Base-by-base conservation (phyloP, 108 stramenopile genomes). In the Nannochloropsis gaditana region DNA sequence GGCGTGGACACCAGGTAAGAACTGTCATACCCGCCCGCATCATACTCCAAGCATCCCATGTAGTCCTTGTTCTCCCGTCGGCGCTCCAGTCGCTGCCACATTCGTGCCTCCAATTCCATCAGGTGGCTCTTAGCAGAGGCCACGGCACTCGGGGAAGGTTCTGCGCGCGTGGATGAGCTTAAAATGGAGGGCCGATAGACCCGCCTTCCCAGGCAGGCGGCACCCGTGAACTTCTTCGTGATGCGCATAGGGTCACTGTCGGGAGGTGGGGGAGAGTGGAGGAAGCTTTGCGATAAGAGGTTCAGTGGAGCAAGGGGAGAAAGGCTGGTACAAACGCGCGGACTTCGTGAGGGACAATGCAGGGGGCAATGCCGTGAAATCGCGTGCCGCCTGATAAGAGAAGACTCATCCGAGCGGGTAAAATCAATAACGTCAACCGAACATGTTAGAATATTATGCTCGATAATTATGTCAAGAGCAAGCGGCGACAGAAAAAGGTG, bases 191-290 rank as follows among this genome's bases (percentile, higher is more conserved):
- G 83, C 43, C 89, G 82, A 89, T 91, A 93, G 4, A 92, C 84
- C 43, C 93, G 89, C 91, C 95, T 93, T 17, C 96, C 96, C 11
- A 98, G 91, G 86, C 95, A 96, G 43, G 94, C 91, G 42, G 95
- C 94, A 9, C 97, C 97, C 10, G 95, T 94, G 86, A 93, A 97
- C 89, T 98, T 98, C 90, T 98, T 98, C 41, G 97, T 97, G 87
- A 98, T 97, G 4, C 97, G 91, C 96, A 97, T 97, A 6, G 97
- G 97, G 89, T 97, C 95, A 86, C 59, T 73, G 59, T 73, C 31
- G 59, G 15, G 59, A 6, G 59, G 59, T n/a, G 59, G 8, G 6
- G 6, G 59, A n/a, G 59, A n/a, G 8, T 73, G 59, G 47, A 50
- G 47, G 59, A 73, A 8, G 31, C 31, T 1, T 31, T 31, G 31